These are phyloP conservation scores for Eucalyptus guilfoylei DNA, from an alignment of 345 rosid genomes.

Conservation along the genomic window DNA sequence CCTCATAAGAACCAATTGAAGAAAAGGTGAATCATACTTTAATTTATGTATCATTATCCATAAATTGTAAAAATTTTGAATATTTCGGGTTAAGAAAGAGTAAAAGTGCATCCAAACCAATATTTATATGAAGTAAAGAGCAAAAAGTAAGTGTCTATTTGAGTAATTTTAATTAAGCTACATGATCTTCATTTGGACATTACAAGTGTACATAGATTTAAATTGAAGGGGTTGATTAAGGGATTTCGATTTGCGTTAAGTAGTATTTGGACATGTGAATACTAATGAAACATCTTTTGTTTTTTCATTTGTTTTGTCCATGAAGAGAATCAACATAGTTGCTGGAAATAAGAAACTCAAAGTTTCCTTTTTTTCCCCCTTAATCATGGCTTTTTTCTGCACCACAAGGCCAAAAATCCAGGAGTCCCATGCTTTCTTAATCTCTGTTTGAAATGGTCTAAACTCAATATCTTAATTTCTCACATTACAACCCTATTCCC, in stretches of 20 bases:
- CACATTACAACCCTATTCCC: neutral
- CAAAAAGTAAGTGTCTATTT: neutral
- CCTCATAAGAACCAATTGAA: neutral
- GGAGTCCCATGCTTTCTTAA: no score
- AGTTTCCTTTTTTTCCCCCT: neutral
- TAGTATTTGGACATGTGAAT: no score
- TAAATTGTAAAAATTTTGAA: neutral
- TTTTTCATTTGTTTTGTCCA: neutral
- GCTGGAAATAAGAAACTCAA: neutral
- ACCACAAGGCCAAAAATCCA: accelerated
- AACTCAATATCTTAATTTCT: neutral
- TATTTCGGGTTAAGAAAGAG: neutral
- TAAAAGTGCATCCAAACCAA: neutral
- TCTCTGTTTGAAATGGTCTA: neutral
- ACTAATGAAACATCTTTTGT: no score
- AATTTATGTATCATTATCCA: neutral
- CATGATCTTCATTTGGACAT: no score
- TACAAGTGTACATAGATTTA: no score
- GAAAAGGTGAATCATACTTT: neutral
- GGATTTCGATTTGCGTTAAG: accelerated
- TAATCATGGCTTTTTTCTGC: neutral
- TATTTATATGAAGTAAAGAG: neutral
- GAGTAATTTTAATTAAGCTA: neutral
- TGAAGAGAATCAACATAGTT: neutral
- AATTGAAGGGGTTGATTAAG: no score